Evolutionary conservation across 176 grass and related monocot genomes (phyloP), one percentile per base, ranked within the genome.

Genomic region (Panicum miliaceum): DNA sequence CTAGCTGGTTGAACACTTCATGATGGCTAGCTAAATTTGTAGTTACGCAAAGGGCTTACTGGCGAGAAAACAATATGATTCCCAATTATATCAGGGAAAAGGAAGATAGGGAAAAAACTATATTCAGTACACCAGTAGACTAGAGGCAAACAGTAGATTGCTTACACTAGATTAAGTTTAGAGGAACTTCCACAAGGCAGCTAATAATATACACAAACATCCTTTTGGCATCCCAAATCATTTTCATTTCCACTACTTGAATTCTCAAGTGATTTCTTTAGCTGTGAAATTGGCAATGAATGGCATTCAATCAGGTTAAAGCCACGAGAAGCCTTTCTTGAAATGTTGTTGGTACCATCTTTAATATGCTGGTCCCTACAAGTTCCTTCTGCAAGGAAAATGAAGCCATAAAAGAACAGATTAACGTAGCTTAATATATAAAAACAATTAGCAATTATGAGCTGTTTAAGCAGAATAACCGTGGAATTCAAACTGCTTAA

Each of bases 221-320:
- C 89, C 26, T 89, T 91, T 69, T 64, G 71, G 25, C 71, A 77
- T 61, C 45, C 68, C 67, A 84, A 56, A 73, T 84, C 81, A 76
- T 68, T 58, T 37, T 58, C 81, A 73, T 89, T 80, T 78, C 63
- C 43, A 73, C 46, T 82, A 25, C 71, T 77, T 86, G 79, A 77
- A 81, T 57, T 45, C 26, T 48, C 56, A 50, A 71, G 27, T 58
- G 41, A 73, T 72, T 87, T 88, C 68, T 3, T 14, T 78, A 87
- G 75, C 51, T 90, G 53, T 64, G 45, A 89, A 75, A 84, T 80
- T 20, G 80, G 81, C 53, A 94, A 56, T 61, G 52, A 23, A 47
- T 82, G 88, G 54, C 86, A 99, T 36, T 91, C 82, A 11, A 99
- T 89, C 62, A 99, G 84, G 16, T 94, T 96, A 87, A 96, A 96